phyloP scores from a whole-genome alignment of 164 flowering plant species.

The Stephania cephalantha region DNA sequence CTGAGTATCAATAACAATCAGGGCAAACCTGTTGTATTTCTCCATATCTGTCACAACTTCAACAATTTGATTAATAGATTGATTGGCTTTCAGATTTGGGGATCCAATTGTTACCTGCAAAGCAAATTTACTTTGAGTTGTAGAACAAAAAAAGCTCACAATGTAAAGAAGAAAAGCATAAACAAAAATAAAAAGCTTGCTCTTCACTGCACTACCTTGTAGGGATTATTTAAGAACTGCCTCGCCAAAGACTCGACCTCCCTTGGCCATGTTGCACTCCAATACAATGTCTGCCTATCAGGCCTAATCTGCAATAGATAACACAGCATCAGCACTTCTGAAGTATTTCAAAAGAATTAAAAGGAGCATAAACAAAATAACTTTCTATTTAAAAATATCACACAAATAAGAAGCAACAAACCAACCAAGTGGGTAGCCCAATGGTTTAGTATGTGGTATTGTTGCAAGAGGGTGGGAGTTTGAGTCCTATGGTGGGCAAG shows the following conservation, averaged over 20 bases:
- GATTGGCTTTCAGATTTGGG: constrained; percentile 83
- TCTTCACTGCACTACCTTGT: constrained; percentile 49
- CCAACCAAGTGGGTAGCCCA: no score
- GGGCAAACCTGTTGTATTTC: constrained; percentile 77
- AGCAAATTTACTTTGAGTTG: background rate
- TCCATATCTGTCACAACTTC: constrained; percentile 75
- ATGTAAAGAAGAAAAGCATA: no score
- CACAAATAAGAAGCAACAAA: background rate
- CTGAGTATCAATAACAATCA: background rate
- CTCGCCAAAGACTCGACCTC: constrained; percentile 91
- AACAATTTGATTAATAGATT: constrained; percentile 78
- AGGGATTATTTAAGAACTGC: constrained; percentile 77
- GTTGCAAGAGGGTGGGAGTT: no score
- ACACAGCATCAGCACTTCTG: background rate
- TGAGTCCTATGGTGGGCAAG: no score
- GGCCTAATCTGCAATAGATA: constrained; percentile 69
- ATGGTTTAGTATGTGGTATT: no score
- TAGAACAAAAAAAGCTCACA: background rate
- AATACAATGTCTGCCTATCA: constrained; percentile 92
- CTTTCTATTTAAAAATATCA: background rate
- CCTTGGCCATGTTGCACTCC: constrained; percentile 99
- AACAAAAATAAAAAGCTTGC: background rate
- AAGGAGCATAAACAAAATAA: background rate
- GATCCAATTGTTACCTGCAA: constrained; percentile 87
- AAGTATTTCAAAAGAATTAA: background rate